Percentiles rank a stretch among this genome's conserved stretches.
These are phyloP conservation scores for Pogostemon cablin DNA, from an alignment of 257 asterid species.

Conservation along the genomic window DNA sequence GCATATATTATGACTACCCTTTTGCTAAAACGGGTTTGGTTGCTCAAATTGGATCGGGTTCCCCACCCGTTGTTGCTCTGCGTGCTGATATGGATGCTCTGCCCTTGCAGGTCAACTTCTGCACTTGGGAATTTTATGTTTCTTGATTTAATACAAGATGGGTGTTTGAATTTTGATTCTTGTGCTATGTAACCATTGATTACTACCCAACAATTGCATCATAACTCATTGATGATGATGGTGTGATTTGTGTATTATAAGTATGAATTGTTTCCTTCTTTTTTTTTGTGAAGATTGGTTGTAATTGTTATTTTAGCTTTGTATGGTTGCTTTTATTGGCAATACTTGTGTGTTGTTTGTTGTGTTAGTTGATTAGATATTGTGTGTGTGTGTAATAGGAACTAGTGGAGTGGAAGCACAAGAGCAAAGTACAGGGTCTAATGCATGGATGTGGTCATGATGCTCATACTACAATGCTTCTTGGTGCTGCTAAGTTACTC, in stretches of 20 bases:
- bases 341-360: neutral
- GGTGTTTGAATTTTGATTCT: constrained; percentile 17
- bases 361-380: constrained; percentile 1
- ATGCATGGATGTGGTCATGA: constrained; percentile 98
- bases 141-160: neutral
- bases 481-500: constrained; percentile 90
- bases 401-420: constrained; percentile 89
- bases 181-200: neutral
- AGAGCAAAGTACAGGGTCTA: constrained; percentile 76
- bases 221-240: neutral
- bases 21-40: constrained; percentile 81
- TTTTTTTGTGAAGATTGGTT: neutral
- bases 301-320: neutral
- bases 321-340: neutral
- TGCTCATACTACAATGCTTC: constrained; percentile 92
- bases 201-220: neutral
- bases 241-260: neutral
- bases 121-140: neutral
- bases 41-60: constrained; percentile 77
- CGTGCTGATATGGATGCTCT: constrained; percentile 97
- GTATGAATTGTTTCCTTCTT: neutral
- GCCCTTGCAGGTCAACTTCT: constrained; percentile 60
- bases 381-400: constrained; percentile 46
- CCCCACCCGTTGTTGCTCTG: constrained; percentile 71
- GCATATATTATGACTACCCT: constrained; percentile 68